A percentile compares a stretch with the other conserved stretches of the same genome.
Conservation (phyloP, 352 stramenopile species). For the Phytopythium helicoides region DNA sequence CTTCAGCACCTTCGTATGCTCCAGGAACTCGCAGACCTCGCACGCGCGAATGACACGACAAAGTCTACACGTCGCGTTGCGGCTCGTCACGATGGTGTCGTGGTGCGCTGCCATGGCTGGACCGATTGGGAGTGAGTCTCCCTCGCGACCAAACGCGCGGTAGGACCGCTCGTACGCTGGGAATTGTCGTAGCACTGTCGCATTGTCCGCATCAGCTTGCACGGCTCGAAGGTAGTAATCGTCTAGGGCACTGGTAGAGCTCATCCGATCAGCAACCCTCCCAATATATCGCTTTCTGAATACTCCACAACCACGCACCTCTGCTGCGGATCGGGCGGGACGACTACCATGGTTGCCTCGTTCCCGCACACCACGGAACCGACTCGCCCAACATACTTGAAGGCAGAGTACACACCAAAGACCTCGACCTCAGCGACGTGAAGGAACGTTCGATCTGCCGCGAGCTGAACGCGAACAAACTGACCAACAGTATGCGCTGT, state of each 20-base stretch:
- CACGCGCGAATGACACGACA: conserved; percentile 82
- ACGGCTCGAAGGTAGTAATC: conserved; percentile 89
- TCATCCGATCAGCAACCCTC: not conserved
- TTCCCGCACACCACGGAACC: conserved; percentile 76
- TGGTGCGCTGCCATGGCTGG: not conserved
- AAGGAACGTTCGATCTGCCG: conserved; percentile 83
- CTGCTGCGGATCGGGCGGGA: conserved; percentile 63
- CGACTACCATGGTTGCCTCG: conserved; percentile 87
- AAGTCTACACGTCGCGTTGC: conserved; percentile 56
- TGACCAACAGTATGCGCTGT: conserved; percentile 79
- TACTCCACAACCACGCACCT: too few species aligned
- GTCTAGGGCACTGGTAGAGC: conserved; percentile 38
- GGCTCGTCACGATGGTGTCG: conserved; percentile 9
- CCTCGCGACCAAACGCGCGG: conserved; percentile 64
- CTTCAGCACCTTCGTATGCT: conserved; percentile 24
- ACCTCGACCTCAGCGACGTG: conserved; percentile 91
- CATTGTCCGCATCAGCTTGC: conserved; percentile 88
- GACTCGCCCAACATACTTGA: conserved; percentile 82
- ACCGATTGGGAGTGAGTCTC: not conserved
- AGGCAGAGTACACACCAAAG: conserved; percentile 86
- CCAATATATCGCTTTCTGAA: too few species aligned
- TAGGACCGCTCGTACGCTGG: conserved; percentile 83
- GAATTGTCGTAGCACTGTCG: conserved; percentile 89
- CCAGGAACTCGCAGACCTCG: conserved; percentile 87
- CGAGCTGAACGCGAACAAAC: conserved; percentile 85